Percentiles rank a stretch among this genome's conserved stretches.
Conservation (phyloP, 768 basidiomycete species). For the Tulasnella sp. region DNA sequence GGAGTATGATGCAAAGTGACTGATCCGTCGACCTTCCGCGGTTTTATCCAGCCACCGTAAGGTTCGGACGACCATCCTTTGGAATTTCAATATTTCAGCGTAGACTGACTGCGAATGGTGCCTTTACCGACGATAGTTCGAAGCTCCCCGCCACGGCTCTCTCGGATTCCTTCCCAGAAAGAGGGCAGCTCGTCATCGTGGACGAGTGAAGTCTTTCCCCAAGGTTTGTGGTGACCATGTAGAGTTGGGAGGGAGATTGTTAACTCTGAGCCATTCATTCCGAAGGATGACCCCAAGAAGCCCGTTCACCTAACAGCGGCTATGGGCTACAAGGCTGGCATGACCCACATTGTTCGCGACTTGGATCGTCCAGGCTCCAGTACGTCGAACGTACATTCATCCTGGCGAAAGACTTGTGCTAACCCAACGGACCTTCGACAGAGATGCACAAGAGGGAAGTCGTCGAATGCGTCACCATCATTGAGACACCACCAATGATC, state of each 20-base stretch:
- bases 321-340: conserved; percentile 99
- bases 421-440: conserved; percentile 23
- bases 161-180: conserved; percentile 96
- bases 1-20: background rate
- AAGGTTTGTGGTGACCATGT: conserved; percentile 45
- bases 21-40: background rate
- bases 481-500: conserved; percentile 95
- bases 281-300: conserved; percentile 99
- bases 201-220: conserved; percentile 99
- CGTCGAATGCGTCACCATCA: conserved; percentile 90
- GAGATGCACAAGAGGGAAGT: conserved; percentile 99
- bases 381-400: conserved; percentile 31
- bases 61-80: background rate
- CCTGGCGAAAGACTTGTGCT: background rate
- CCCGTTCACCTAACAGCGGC: conserved; percentile 97
- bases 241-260: background rate
- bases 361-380: conserved; percentile 99
- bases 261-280: background rate
- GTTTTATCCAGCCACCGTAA: conserved; percentile 5
- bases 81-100: background rate
- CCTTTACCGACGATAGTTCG: conserved; percentile 46
- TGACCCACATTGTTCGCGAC: conserved; percentile 99
- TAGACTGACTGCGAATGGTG: background rate
- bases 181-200: conserved; percentile 92
- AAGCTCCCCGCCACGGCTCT: conserved; percentile 97